Evolutionary conservation across 441 rosid genomes (phyloP).

Genomic region (Geranium incanum): DNA sequence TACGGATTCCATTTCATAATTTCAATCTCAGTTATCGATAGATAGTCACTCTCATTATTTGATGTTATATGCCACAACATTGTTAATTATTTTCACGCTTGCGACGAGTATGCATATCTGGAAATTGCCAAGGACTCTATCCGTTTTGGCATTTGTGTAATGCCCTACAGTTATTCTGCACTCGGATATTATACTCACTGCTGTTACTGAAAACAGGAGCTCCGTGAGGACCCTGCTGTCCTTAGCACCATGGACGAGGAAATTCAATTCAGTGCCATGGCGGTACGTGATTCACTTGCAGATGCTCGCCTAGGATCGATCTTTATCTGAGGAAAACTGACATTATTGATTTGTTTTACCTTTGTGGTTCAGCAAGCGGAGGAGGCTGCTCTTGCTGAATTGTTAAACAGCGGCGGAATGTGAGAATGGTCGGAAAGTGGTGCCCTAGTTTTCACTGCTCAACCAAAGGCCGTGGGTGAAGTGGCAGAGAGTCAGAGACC

Average conservation of each 20-base stretch:
- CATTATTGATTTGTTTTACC: neutral
- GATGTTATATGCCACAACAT: too few relatives aligned
- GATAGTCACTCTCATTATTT: neutral
- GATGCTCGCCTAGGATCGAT: too few relatives aligned
- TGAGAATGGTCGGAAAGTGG: neutral
- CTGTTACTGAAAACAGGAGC: conserved; percentile 45
- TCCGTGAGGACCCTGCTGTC: conserved; percentile 70
- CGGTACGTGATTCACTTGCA: conserved; percentile 41
- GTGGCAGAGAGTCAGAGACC: too few relatives aligned
- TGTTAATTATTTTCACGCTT: too few relatives aligned
- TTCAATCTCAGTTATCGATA: neutral
- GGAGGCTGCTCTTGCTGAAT: neutral
- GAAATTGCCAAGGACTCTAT: too few relatives aligned
- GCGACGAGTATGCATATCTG: too few relatives aligned
- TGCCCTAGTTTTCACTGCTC: too few relatives aligned
- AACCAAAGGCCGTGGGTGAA: too few relatives aligned
- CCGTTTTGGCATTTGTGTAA: too few relatives aligned
- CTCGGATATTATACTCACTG: too few relatives aligned
- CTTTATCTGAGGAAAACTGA: neutral
- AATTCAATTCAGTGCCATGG: conserved; percentile 84
- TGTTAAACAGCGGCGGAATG: neutral
- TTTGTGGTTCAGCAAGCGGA: conserved; percentile 1
- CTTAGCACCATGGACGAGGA: conserved; percentile 84
- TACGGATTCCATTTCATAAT: conserved; percentile 6
- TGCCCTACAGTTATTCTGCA: too few relatives aligned